Percentiles rank a stretch among this genome's conserved stretches.
Conservation (phyloP, 2,329 filamentous ascomycete genomes). For the Cyanodermella asteris region DNA sequence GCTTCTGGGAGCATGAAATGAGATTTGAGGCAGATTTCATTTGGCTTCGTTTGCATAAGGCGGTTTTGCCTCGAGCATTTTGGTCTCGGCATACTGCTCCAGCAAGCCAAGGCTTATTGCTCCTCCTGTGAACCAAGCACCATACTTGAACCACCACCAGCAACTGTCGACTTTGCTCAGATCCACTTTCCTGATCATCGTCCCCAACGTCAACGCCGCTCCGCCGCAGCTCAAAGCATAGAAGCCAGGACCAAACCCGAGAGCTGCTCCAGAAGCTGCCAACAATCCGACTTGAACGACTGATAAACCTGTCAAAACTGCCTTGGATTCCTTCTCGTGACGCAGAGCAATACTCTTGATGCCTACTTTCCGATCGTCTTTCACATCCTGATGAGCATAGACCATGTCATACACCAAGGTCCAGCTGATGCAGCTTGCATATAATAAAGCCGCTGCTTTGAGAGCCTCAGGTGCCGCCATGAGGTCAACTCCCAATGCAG, state of each 20-base stretch:
- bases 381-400: conserved; percentile 80
- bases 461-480: conserved; percentile 27
- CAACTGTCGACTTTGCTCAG: conserved; percentile 44
- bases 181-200: conserved; percentile 47
- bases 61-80: too few species aligned
- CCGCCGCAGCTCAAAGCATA: conserved; percentile 47
- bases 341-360: conserved; percentile 80
- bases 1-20: too few species aligned
- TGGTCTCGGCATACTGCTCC: conserved; percentile 39
- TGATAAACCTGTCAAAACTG: conserved; percentile 49
- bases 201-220: conserved; percentile 34
- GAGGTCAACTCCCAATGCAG: conserved; percentile 51
- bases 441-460: conserved; percentile 45
- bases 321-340: conserved; percentile 57
- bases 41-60: too few species aligned
- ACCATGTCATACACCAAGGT: conserved; percentile 83
- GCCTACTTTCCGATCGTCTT: conserved; percentile 63
- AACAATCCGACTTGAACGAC: conserved; percentile 47
- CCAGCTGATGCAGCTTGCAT: conserved; percentile 64
- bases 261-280: conserved; percentile 43
- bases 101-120: conserved; percentile 36
- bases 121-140: conserved; percentile 46
- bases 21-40: too few species aligned
- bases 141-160: conserved; percentile 60
- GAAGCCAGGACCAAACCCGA: conserved; percentile 46